Evolutionary conservation across 2,329 filamentous ascomycete species (phyloP).

Genomic region (Talaromyces pinophilus): DNA sequence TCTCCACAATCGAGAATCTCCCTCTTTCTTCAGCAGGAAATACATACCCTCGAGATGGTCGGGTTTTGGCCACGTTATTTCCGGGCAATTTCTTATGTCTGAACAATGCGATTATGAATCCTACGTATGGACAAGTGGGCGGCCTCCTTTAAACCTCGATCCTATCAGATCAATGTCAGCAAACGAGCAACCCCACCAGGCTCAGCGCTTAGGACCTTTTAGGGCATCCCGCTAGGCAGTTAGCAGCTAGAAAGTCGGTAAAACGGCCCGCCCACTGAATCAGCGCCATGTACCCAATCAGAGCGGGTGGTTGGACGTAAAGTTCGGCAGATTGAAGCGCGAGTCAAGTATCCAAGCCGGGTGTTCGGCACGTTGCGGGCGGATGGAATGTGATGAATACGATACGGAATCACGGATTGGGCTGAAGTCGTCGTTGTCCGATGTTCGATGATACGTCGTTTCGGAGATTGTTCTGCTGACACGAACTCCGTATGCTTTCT

Average conservation of each 20-base stretch:
- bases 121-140: background rate
- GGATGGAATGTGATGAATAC: background rate
- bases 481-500: background rate
- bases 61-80: background rate
- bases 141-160: background rate
- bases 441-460: background rate
- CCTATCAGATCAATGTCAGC: background rate
- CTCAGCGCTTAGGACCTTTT: background rate
- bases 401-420: background rate
- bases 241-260: background rate
- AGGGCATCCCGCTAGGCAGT: background rate
- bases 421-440: background rate
- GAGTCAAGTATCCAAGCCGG: background rate
- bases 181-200: background rate
- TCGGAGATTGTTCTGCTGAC: background rate
- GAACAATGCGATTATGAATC: background rate
- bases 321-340: slow-evolving; percentile 2
- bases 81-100: background rate
- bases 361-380: slow-evolving; percentile 5
- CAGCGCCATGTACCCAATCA: background rate
- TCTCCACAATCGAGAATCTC: background rate
- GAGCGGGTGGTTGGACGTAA: background rate
- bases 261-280: background rate
- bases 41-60: background rate
- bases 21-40: background rate